Base-by-base conservation (phyloP, 495 filamentous ascomycete species). In the Cairneyella variabilis region DNA sequence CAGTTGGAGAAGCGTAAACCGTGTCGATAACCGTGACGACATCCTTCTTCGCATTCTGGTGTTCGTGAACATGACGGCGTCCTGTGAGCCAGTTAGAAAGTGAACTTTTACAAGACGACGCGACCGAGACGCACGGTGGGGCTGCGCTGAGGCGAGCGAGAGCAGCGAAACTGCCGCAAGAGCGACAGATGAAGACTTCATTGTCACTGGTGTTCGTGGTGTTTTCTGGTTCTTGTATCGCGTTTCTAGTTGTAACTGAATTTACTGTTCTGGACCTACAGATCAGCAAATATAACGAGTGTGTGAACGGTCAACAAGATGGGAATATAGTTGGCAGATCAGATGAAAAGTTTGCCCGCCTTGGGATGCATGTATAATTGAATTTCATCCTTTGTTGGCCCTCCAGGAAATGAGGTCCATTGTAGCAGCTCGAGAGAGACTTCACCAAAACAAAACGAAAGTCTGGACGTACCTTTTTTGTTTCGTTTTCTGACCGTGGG, bases 61-160 rank as follows among this genome's bases (percentile, higher is more conserved):
- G 42, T 36, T 49, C 48, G 36, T 63, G 64, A 34, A 41, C 42
- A 57, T 61, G 61, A 26, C 56, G 62, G 44, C 56, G 51, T 50
- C 44, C 18, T 38, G 27, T 18, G 18, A 21, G n/a, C 22, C 7
- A 36, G 53, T 66, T 54, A 47, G 54, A 27, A 22, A 39, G 42
- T 36, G 11, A 52, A 18, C 49, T 48, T 50, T 23, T 0, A 34
- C 2, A 40, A 17, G 48, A 41, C 14, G 34, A 46, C 39, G 54
- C 27, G 26, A 41, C 11, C 26, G 23, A 3, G 23, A 51, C 51
- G 26, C 37, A 48, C 61, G 57, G 58, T 74, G 70, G 11, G 71
- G 75, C 36, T 80, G 74, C 14, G 71, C 69, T 45, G 60, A 55
- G 25, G 60, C 67, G 45, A 73, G 45, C 23, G 67, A 61, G 17